These are phyloP conservation scores for Citrus trifoliata DNA, from an alignment of 345 rosid species.

Conservation along the genomic window DNA sequence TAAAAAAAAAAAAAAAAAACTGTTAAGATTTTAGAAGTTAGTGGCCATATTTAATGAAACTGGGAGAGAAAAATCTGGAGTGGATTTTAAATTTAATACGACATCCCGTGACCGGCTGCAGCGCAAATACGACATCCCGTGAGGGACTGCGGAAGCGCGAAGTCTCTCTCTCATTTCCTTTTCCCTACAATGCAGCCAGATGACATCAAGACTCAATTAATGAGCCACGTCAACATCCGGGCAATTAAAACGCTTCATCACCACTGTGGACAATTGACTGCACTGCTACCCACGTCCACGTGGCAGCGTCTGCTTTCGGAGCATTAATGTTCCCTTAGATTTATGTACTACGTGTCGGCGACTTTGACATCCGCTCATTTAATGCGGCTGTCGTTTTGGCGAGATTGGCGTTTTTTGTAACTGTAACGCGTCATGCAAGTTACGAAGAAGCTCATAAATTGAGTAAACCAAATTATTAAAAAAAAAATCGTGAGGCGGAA, in stretches of 20 bases:
- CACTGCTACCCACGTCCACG: background rate
- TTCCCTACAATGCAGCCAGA: background rate
- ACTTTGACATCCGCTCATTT: background rate
- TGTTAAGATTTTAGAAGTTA: background rate
- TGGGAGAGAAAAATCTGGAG: background rate
- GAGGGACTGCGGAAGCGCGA: background rate
- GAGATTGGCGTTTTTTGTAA: slow-evolving; percentile 10
- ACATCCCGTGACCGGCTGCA: background rate
- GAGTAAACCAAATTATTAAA: background rate
- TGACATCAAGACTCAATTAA: background rate
- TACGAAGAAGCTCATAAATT: background rate
- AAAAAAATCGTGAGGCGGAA: background rate
- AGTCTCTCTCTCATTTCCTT: background rate
- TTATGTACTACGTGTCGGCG: background rate
- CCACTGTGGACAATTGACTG: background rate
- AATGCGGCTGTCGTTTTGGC: slow-evolving; percentile 22
- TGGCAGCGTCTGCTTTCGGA: background rate
- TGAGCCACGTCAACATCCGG: slow-evolving; percentile 9
- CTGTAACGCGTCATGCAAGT: background rate
- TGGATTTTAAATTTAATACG: background rate
- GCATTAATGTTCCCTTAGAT: background rate
- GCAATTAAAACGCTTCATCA: background rate
- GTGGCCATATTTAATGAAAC: background rate
- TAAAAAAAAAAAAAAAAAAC: rapidly evolving
- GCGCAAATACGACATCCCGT: background rate